These are phyloP conservation scores for Pleurozium schreberi DNA, from an alignment of 225 moss, liverwort and hornwort genomes.

Conservation along the genomic window DNA sequence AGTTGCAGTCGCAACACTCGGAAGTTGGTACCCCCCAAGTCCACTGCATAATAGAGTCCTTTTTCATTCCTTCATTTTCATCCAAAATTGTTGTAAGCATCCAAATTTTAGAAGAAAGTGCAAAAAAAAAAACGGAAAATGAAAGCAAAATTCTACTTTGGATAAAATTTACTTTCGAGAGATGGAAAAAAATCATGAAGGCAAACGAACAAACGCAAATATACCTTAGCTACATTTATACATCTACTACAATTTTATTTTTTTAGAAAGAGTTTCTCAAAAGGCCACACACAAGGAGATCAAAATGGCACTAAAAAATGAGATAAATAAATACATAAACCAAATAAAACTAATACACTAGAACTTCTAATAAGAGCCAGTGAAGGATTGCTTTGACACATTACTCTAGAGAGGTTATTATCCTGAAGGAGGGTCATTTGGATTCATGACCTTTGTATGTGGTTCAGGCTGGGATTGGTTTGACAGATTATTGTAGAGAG, in stretches of 20 bases:
- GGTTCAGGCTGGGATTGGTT: too few relatives aligned
- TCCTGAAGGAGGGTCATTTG: too few relatives aligned
- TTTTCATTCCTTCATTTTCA: conserved; percentile 54
- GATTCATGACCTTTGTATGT: too few relatives aligned
- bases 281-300: background rate
- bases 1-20: conserved; percentile 84
- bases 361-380: too few relatives aligned
- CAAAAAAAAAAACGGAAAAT: too few relatives aligned
- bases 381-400: too few relatives aligned
- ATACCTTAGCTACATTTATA: background rate
- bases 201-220: too few relatives aligned
- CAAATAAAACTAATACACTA: too few relatives aligned
- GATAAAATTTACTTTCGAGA: background rate
- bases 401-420: too few relatives aligned
- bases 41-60: conserved; percentile 81
- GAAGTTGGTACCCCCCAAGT: conserved; percentile 92
- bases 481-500: too few relatives aligned
- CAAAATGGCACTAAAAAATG: background rate
- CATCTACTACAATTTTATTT: background rate
- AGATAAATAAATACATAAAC: background rate
- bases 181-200: too few relatives aligned
- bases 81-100: background rate
- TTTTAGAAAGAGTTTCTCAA: too few relatives aligned
- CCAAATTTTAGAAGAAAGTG: background rate
- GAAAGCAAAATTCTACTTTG: background rate